Percentiles rank a stretch among this genome's conserved stretches.
Conservation (phyloP, 352 stramenopile species). For the Phytophthora capsici region DNA sequence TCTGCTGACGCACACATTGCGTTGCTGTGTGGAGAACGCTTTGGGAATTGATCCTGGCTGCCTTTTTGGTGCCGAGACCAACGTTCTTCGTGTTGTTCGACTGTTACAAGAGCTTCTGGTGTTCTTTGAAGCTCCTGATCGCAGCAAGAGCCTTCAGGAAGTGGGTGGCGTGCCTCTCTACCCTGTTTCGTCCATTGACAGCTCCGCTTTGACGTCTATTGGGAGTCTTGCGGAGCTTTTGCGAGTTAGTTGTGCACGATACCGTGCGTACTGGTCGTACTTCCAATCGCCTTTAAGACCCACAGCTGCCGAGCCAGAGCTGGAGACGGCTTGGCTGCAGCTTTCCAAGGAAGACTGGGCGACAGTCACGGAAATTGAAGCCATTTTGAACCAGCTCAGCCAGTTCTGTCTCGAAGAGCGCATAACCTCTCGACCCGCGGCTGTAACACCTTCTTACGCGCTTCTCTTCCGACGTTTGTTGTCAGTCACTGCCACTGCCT, state of each 20-base stretch:
- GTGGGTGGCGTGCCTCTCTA: background rate
- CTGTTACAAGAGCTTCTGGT: slow-evolving; percentile 32
- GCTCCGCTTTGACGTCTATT: slow-evolving; percentile 26
- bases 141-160: slow-evolving; percentile 5
- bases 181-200: slow-evolving; percentile 16
- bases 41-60: slow-evolving; percentile 15
- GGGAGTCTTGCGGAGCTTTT: slow-evolving; percentile 38
- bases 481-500: slow-evolving; percentile 30
- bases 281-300: slow-evolving; percentile 30
- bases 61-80: slow-evolving; percentile 16
- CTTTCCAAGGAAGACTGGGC: slow-evolving; percentile 36
- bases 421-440: slow-evolving; percentile 8
- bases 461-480: slow-evolving; percentile 45
- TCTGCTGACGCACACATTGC: slow-evolving; percentile 26
- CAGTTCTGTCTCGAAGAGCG: slow-evolving; percentile 40
- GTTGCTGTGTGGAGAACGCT: slow-evolving; percentile 32
- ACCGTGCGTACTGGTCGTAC: slow-evolving; percentile 31
- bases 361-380: slow-evolving; percentile 41
- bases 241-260: slow-evolving; percentile 31
- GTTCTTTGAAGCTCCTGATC: slow-evolving; percentile 23
- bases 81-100: slow-evolving; percentile 30
- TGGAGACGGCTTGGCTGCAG: slow-evolving; percentile 34
- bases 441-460: slow-evolving; percentile 32
- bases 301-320: slow-evolving; percentile 16
- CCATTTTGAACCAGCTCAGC: slow-evolving; percentile 33